Base-by-base conservation (phyloP, 306 rosid species). In the Carpinus viminea region DNA sequence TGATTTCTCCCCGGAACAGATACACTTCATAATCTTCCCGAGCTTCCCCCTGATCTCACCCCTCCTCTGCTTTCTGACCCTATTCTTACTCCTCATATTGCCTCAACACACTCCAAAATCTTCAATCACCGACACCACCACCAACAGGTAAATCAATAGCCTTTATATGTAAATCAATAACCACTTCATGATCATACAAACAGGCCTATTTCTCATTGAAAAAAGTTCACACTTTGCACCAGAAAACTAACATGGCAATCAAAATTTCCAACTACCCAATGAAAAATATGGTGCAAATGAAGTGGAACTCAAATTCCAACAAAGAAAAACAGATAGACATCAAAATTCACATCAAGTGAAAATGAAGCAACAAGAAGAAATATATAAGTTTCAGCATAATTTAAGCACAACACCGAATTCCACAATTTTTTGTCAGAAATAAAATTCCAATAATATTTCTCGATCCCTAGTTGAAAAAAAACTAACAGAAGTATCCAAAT, bases 1-100 rank as follows among this genome's bases (percentile, higher is more conserved):
- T 36, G 88, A 61, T 34, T 82, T 85, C 76, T 90, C 90, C 48
- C 88, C 94, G 0, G 93, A 79, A 83, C 91, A 83, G n/a, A 91
- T 81, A 77, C 90, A 91, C 85, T 87, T 86, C 90, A 91, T 87
- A 74, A 86, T 82, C 83, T 74, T 88, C 68, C 82, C 71, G 21
- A 96, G 80, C 43, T 78, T 80, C 80, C 74, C 66, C 55, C 77
- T 59, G 43, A 59, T 43, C 81, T 80, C 76, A 38, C 85, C 69
- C 68, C 80, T 84, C 81, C 89, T 80, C 75, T 82, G 78, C 51
- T 45, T 76, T 74, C 74, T 71, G 55, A 65, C 84, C 78, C 83
- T 80, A 62, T 64, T 66, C 18, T 66, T 80, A 53, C 79, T 82
- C 82, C 74, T 81, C 90, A 81, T 90, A 45, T 60, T 71, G 83